Evolutionary conservation across 2,329 filamentous ascomycete species (phyloP), one percentile per base, ranked within the genome.

Genomic region (Septoria linicola): DNA sequence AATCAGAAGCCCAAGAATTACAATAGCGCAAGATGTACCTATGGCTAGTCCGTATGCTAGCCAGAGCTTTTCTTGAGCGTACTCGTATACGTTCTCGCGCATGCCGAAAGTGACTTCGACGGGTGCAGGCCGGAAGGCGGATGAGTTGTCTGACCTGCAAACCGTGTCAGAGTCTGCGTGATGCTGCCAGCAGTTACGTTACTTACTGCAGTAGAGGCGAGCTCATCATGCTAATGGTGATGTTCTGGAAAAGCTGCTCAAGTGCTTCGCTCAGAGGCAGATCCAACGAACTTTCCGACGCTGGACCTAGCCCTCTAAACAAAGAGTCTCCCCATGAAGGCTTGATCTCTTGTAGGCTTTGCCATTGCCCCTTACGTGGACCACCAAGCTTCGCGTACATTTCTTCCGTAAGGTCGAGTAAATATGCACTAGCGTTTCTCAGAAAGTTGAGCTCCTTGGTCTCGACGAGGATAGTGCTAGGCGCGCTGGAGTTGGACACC

Each of bases 41-140:
- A 55, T 49, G 4, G 49, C 55, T 4, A 46, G 31, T 11, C 55
- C 49, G 37, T 58, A 58, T 6, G 53, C 48, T 2, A 53, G 34
- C 48, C 54, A 41, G 4, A 58, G 36, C 5, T 51, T 53, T 10
- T 16, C 3, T 13, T 27, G 25, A 37, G 44, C 36, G 35, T 58
- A 58, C 3, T 20, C 39, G 42, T 55, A 58, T 4, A 45, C 14
- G 27, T 53, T 55, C 11, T 20, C 25, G 11, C 39, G 40, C 2
- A 13, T 13, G 2, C 6, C 16, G 7, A 16, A 34, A 1, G 45
- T 53, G n/a, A 53, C 46, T 8, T 43, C 49, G 14, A 45, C 40
- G 10, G 1, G n/a, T 2, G 30, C 8, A 7, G 31, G 53, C 20
- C 49, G 41, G 34, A 30, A 40, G 20, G 14, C 41, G 2, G 23